Conservation (phyloP, 352 stramenopile genomes). For the Pythium phragmitis region DNA sequence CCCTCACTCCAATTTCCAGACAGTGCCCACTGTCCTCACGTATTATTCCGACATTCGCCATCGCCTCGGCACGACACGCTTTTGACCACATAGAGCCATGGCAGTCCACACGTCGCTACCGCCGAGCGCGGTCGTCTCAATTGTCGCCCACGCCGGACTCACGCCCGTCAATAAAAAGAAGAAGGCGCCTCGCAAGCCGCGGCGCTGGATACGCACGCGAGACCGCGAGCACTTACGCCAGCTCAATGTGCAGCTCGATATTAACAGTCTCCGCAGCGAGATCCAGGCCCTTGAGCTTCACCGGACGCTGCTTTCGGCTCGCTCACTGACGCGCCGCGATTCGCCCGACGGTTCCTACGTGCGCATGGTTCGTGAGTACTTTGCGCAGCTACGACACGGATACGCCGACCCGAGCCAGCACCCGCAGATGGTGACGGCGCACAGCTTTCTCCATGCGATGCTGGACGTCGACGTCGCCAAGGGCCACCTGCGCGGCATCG, state of each 20-base stretch:
- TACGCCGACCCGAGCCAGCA: slow-evolving; percentile 10
- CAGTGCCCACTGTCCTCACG: too few species aligned
- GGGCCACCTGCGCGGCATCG: slow-evolving; percentile 19
- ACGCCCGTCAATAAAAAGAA: slow-evolving; percentile 10
- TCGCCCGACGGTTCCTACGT: slow-evolving; percentile 9
- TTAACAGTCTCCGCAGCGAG: slow-evolving; percentile 36
- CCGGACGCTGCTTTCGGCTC: slow-evolving; percentile 28
- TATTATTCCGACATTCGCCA: too few species aligned
- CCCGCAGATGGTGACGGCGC: slow-evolving; percentile 9
- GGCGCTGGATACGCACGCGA: slow-evolving; percentile 18
- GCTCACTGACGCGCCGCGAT: background rate
- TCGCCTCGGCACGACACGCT: background rate
- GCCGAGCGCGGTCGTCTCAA: background rate
- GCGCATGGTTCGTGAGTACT: slow-evolving; percentile 15
- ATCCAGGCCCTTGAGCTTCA: slow-evolving; percentile 27
- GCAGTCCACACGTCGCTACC: background rate
- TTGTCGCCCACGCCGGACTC: background rate
- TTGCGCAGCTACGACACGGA: slow-evolving; percentile 11
- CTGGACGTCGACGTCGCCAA: slow-evolving; percentile 19
- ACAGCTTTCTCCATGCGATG: slow-evolving; percentile 15
- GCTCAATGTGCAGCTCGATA: slow-evolving; percentile 37
- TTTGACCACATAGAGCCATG: background rate
- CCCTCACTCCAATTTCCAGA: too few species aligned
- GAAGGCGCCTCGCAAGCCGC: background rate
- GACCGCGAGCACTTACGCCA: slow-evolving; percentile 27